Percentiles rank a stretch among this genome's conserved stretches.
phyloP scores from a whole-genome alignment of 1,139 yeast species.

The Diutina siamensis region DNA sequence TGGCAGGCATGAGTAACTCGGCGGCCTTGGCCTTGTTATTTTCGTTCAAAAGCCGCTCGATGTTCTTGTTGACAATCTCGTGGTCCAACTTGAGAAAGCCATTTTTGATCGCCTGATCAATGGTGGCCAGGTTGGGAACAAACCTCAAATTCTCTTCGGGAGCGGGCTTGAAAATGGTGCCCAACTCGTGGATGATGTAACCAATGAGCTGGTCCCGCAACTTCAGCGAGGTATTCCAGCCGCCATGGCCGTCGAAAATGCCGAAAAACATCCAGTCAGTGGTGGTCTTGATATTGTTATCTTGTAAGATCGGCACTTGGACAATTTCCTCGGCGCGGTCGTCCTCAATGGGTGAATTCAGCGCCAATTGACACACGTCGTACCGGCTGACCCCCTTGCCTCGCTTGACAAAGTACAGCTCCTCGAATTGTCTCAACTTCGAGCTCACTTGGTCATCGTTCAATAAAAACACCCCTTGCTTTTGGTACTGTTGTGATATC shows the following conservation, averaged over 20 bases:
- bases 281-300: slow-evolving; percentile 38
- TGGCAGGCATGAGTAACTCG: slow-evolving; percentile 78
- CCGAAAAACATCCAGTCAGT: slow-evolving; percentile 96
- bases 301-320: slow-evolving; percentile 60
- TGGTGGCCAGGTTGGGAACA: slow-evolving; percentile 52
- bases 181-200: slow-evolving; percentile 67
- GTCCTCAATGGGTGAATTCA: slow-evolving; percentile 92
- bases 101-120: slow-evolving; percentile 68
- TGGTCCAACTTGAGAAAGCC: slow-evolving; percentile 81
- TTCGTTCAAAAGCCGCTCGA: slow-evolving; percentile 54
- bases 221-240: slow-evolving; percentile 85
- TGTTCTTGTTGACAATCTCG: slow-evolving; percentile 70
- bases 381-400: slow-evolving; percentile 90
- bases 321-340: slow-evolving; percentile 81
- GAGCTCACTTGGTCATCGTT: slow-evolving; percentile 66
- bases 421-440: slow-evolving; percentile 63
- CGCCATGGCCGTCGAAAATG: slow-evolving; percentile 94
- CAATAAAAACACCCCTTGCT: slow-evolving; percentile 35
- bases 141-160: slow-evolving; percentile 26
- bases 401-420: slow-evolving; percentile 67
- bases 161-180: slow-evolving; percentile 50
- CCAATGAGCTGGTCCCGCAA: slow-evolving; percentile 70
- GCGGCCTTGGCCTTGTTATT: slow-evolving; percentile 54
- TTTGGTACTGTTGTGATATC: slow-evolving; percentile 13
- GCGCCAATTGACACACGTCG: slow-evolving; percentile 81